These are phyloP conservation scores for Colletotrichum sp. DNA, from an alignment of 2,329 filamentous ascomycete species.

Conservation along the genomic window DNA sequence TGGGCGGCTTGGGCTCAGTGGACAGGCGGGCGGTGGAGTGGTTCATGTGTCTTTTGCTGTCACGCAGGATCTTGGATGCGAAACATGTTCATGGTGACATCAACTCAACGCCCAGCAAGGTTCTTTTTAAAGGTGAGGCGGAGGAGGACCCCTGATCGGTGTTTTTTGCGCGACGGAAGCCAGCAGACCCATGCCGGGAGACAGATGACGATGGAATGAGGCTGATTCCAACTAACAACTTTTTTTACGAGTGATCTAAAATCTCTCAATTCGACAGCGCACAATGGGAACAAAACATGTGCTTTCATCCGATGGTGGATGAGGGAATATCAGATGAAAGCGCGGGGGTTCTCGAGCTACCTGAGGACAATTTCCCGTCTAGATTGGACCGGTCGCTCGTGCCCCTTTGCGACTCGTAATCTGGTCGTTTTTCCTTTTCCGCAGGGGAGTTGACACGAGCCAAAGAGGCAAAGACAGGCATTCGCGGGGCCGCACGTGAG, in stretches of 20 bases:
- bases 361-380: constrained; percentile 18
- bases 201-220: not conserved
- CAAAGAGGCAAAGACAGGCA: not conserved
- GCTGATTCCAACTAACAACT: not conserved
- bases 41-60: not conserved
- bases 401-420: constrained; percentile 13
- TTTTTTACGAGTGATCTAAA: not conserved
- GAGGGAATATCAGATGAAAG: not conserved
- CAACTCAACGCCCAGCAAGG: not conserved
- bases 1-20: not conserved
- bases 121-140: not conserved
- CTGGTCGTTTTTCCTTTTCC: not conserved
- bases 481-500: not conserved
- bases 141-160: not conserved
- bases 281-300: not conserved
- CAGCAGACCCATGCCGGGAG: not conserved
- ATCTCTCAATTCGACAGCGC: not conserved
- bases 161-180: not conserved
- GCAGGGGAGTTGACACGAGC: not conserved
- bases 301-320: not conserved
- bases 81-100: constrained; percentile 3
- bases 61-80: not conserved
- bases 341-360: not conserved
- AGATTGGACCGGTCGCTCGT: constrained; percentile 4
- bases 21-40: not conserved